phyloP scores from a whole-genome alignment of 2,329 filamentous ascomycete genomes.

The Chrysosporium queenslandicum region DNA sequence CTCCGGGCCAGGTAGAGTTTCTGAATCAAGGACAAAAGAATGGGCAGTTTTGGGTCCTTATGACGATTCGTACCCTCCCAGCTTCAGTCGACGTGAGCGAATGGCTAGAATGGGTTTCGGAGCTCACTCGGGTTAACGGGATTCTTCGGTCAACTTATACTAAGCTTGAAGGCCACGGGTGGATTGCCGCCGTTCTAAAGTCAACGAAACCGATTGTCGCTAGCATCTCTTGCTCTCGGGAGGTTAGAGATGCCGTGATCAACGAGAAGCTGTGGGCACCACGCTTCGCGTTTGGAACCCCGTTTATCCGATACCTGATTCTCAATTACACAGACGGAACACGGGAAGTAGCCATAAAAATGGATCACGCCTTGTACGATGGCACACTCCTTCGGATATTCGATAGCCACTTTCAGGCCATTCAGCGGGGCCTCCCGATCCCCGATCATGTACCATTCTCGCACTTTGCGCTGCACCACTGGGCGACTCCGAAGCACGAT shows the following conservation, averaged over 20 bases:
- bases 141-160: background rate
- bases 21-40: slow-evolving; percentile 32
- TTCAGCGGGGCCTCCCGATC: slow-evolving; percentile 16
- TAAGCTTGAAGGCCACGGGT: slow-evolving; percentile 37
- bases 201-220: slow-evolving; percentile 15
- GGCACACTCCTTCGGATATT: slow-evolving; percentile 39
- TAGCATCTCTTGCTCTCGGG: slow-evolving; percentile 15
- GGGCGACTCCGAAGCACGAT: background rate
- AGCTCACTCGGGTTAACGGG: background rate
- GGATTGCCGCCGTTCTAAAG: slow-evolving; percentile 59
- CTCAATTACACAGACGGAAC: slow-evolving; percentile 20
- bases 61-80: slow-evolving; percentile 58
- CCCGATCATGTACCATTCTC: slow-evolving; percentile 23
- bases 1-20: slow-evolving; percentile 18
- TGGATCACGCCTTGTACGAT: slow-evolving; percentile 81
- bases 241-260: slow-evolving; percentile 19
- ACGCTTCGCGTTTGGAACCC: slow-evolving; percentile 25
- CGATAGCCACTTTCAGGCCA: slow-evolving; percentile 27
- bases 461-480: background rate
- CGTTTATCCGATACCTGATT: slow-evolving; percentile 30
- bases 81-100: slow-evolving; percentile 42
- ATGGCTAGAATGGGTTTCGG: slow-evolving; percentile 15
- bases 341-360: slow-evolving; percentile 27
- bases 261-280: slow-evolving; percentile 22
- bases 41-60: slow-evolving; percentile 46